phyloP scores from a whole-genome alignment of 73 alveolate genomes.

The Paramecium octaurelia region DNA sequence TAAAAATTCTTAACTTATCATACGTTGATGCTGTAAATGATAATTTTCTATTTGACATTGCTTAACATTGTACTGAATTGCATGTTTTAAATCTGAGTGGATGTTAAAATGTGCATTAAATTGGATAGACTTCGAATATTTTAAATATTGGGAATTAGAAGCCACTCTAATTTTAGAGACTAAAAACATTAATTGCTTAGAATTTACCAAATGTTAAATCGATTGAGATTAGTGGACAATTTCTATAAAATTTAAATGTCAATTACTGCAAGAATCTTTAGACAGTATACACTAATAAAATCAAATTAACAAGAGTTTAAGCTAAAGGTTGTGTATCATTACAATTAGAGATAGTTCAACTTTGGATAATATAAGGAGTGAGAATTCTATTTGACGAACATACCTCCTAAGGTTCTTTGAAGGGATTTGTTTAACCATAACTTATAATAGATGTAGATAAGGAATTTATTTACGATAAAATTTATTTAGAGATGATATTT shows the following conservation, averaged over 20 bases:
- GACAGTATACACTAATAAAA: neutral
- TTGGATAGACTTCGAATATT: neutral
- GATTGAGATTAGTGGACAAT: neutral
- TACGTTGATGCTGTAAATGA: constrained; percentile 15
- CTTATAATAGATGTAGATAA: neutral
- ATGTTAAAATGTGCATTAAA: neutral
- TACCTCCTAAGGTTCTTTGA: neutral
- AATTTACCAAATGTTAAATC: neutral
- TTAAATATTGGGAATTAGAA: neutral
- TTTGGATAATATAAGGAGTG: neutral
- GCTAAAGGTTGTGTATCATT: neutral
- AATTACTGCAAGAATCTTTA: neutral
- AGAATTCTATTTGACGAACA: neutral
- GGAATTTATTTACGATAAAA: neutral
- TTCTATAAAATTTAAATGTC: neutral
- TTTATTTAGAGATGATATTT: neutral
- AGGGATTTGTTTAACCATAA: neutral
- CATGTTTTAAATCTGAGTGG: constrained; percentile 1
- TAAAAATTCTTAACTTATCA: neutral
- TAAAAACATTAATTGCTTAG: neutral
- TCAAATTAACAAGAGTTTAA: neutral
- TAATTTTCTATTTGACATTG: neutral
- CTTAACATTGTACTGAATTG: neutral
- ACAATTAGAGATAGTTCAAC: neutral
- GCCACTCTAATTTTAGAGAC: neutral